phyloP scores from a whole-genome alignment of 164 flowering plant genomes.

The Warburgia ugandensis region DNA sequence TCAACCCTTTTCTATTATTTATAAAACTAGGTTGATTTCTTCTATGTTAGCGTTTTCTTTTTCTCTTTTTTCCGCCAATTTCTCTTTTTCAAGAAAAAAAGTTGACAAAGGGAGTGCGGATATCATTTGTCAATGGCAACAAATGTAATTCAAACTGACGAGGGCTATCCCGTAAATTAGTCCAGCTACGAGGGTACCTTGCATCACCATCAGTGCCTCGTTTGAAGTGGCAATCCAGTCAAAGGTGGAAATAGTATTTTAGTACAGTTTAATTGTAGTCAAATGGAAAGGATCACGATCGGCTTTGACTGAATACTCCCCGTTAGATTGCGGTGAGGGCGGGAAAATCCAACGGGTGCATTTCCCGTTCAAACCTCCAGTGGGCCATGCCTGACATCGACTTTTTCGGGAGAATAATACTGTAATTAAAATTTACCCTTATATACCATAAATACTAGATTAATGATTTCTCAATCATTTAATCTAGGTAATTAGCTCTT shows the following conservation, averaged over 20 bases:
- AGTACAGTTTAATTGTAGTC: slow-evolving; percentile 23
- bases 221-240: slow-evolving; percentile 56
- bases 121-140: not conserved
- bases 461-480: no score
- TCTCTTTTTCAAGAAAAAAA: not conserved
- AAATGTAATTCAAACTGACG: not conserved
- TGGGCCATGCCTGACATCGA: not conserved
- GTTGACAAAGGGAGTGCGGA: not conserved
- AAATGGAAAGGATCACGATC: slow-evolving; percentile 29
- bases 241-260: slow-evolving; percentile 28
- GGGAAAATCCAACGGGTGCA: slow-evolving; percentile 15
- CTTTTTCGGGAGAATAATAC: not conserved
- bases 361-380: not conserved
- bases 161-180: not conserved
- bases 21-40: no score
- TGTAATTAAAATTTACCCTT: no score
- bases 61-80: not conserved
- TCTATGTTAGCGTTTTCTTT: no score
- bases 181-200: not conserved
- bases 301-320: slow-evolving; percentile 17
- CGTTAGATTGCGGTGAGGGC: slow-evolving; percentile 18
- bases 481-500: no score
- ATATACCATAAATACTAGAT: no score
- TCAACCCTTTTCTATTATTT: no score
- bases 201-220: slow-evolving; percentile 37